Conservation (phyloP, 768 basidiomycete species). For the Panus rudis region DNA sequence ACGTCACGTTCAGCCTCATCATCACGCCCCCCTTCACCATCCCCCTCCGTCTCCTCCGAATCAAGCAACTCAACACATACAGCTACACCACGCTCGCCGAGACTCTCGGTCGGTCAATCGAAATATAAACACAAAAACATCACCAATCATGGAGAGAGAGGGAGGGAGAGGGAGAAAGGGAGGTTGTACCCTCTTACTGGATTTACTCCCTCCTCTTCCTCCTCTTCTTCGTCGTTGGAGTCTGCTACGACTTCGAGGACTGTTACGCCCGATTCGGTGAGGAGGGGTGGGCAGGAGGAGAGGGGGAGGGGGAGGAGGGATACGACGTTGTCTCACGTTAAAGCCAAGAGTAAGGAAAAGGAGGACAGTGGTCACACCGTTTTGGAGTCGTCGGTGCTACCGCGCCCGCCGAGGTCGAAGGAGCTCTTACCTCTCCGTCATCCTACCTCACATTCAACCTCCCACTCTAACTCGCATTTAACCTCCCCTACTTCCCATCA, state of each 20-base stretch:
- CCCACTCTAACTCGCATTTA: neutral
- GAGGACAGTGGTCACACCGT: neutral
- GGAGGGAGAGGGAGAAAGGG: slow-evolving; percentile 11
- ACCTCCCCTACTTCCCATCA: neutral
- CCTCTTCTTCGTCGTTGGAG: slow-evolving; percentile 18
- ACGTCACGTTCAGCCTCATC: slow-evolving; percentile 51
- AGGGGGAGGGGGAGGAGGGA: neutral
- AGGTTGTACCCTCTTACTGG: slow-evolving; percentile 21
- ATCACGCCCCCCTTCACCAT: slow-evolving; percentile 30
- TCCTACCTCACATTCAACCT: no score
- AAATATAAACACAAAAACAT: slow-evolving; percentile 12
- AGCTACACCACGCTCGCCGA: slow-evolving; percentile 45
- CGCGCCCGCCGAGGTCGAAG: no score
- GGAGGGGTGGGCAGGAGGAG: slow-evolving; percentile 23
- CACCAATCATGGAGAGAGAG: slow-evolving; percentile 5
- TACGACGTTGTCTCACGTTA: neutral
- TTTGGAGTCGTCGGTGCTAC: neutral
- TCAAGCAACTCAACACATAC: slow-evolving; percentile 73
- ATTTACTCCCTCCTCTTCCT: slow-evolving; percentile 17
- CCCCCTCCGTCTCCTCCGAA: slow-evolving; percentile 45
- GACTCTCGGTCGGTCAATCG: slow-evolving; percentile 20
- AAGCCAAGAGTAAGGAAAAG: neutral
- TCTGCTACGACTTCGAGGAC: slow-evolving; percentile 20
- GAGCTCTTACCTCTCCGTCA: no score
- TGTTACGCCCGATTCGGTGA: slow-evolving; percentile 24